These are phyloP conservation scores for Colletotrichum limetticola DNA, from an alignment of 2,329 filamentous ascomycete species.

Conservation along the genomic window DNA sequence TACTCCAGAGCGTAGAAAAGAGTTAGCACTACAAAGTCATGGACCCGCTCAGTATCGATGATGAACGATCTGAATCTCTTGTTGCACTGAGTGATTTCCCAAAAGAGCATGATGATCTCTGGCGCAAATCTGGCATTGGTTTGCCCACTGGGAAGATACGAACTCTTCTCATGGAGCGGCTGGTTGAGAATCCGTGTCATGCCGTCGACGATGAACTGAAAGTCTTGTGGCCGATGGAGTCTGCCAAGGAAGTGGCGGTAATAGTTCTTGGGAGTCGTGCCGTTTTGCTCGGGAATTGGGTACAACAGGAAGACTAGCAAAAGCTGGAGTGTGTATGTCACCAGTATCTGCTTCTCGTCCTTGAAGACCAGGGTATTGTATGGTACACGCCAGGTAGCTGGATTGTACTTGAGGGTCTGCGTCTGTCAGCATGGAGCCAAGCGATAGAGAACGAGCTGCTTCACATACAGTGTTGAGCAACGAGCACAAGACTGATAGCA, in stretches of 20 bases:
- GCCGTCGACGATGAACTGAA: conserved; percentile 95
- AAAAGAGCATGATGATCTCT: conserved; percentile 96
- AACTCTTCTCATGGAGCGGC: conserved; percentile 87
- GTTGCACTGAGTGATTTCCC: conserved; percentile 97
- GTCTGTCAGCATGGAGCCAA: conserved; percentile 10
- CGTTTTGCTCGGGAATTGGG: conserved; percentile 82
- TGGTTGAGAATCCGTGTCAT: conserved; percentile 94
- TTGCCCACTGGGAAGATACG: conserved; percentile 88
- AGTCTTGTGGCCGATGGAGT: conserved; percentile 92
- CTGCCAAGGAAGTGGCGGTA: conserved; percentile 93
- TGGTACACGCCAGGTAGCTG: conserved; percentile 91
- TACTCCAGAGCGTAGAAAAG: conserved; percentile 94
- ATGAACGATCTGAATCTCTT: conserved; percentile 97
- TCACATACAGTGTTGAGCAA: conserved; percentile 86
- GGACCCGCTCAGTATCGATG: conserved; percentile 91
- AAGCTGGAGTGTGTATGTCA: conserved; percentile 91
- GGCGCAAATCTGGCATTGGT: conserved; percentile 86
- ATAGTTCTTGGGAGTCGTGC: conserved; percentile 82
- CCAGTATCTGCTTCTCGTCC: conserved; percentile 88
- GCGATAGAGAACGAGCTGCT: background rate
- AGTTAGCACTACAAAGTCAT: conserved; percentile 91
- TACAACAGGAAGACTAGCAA: conserved; percentile 89
- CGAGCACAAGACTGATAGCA: conserved; percentile 90
- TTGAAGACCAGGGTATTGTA: conserved; percentile 94
- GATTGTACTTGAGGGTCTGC: conserved; percentile 94